Base-by-base conservation (phyloP, 169 alveolate genomes). In the Babesia caballi region DNA sequence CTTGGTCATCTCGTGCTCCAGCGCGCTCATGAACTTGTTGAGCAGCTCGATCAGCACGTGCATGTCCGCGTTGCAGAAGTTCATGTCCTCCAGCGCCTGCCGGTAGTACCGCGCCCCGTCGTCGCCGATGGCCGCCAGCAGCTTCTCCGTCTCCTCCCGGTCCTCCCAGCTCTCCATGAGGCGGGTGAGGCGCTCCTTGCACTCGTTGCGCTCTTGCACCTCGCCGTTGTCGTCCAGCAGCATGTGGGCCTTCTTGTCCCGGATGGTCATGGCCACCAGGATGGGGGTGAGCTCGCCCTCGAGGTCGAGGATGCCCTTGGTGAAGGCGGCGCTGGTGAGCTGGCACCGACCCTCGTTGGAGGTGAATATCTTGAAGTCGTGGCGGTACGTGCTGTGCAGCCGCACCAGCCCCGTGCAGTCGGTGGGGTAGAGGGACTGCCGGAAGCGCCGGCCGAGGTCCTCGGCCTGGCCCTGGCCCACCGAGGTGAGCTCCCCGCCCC, bases 401-500 rank as follows among this genome's bases (percentile, higher is more conserved):
- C 99, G 91, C 40, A 97, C 84, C n/a, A 97, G 82, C 5, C 98
- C 98, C 36, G 92, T 96, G 60, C 95, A 87, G 47, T 92, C 96
- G 17, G 95, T 95, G 3, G 99, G 98, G 81, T 96, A 97, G 47
- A 92, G 60, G 35, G 92, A 86, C 17, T 90, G 92, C 50, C 98
- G 47, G 36, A 94, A 92, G 27, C 94, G 61, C 47, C 94, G 82
- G 27, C 98, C 98, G 50, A 96, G 83, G 65, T 91, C 90, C 70
- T 93, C 95, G 0, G 98, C 96, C 85, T 94, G 98, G 19, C 92
- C 90, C 70, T 94, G 68, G n/a, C 98, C 98, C 21, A 95, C 91
- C 25, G 93, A 93, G 0, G 99, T 97, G 65, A 97, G 85, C 66
- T 95, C 98, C 11, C 99, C 99, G n/a, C 99, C 99, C 99, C 99